These are phyloP conservation scores for Colletotrichum musae DNA, from an alignment of 2,329 filamentous ascomycete genomes.

Conservation along the genomic window DNA sequence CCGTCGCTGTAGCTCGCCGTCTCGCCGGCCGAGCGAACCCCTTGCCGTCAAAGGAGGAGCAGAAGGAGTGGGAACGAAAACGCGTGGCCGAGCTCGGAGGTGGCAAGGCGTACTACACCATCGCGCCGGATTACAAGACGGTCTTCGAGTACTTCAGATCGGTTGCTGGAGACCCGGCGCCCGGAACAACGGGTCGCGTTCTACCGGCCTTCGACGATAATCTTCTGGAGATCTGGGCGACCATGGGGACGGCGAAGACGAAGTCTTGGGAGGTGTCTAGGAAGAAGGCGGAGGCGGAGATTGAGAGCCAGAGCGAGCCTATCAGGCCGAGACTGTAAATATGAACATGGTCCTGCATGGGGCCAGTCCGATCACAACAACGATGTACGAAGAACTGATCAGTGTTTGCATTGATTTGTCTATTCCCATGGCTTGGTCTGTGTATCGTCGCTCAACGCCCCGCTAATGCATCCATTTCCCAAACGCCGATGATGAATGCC, in stretches of 20 bases:
- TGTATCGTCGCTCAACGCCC: too few relatives aligned
- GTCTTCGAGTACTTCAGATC: constrained; percentile 57
- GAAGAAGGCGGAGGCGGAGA: constrained; percentile 47
- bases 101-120: constrained; percentile 52
- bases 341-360: not conserved
- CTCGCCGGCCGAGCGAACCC: constrained; percentile 49
- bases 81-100: constrained; percentile 48
- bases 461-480: too few relatives aligned
- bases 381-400: too few relatives aligned
- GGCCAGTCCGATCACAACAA: too few relatives aligned
- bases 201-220: constrained; percentile 59
- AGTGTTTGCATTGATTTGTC: too few relatives aligned
- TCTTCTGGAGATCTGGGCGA: constrained; percentile 52
- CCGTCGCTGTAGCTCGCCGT: constrained; percentile 53
- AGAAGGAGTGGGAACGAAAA: constrained; percentile 51
- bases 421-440: too few relatives aligned
- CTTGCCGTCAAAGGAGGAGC: constrained; percentile 47
- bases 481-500: too few relatives aligned
- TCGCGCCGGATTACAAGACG: constrained; percentile 52
- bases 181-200: constrained; percentile 53
- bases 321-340: constrained; percentile 3
- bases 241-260: constrained; percentile 49
- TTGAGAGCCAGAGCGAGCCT: not conserved
- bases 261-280: constrained; percentile 47
- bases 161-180: constrained; percentile 58